phyloP scores from a whole-genome alignment of 306 rosid genomes.

The Calophaca sinica region DNA sequence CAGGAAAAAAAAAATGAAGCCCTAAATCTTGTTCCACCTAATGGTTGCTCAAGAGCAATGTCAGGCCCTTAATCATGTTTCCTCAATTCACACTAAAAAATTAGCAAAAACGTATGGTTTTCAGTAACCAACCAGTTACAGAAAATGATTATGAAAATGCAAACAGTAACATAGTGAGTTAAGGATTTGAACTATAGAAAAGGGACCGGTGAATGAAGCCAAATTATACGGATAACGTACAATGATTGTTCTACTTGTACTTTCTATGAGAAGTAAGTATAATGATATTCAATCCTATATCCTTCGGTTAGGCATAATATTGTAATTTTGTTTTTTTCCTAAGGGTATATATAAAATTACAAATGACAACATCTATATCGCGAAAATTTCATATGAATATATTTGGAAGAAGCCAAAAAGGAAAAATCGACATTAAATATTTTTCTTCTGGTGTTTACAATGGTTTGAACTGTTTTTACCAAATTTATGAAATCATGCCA shows the following conservation, averaged over 20 bases:
- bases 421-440: not conserved
- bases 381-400: not conserved
- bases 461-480: too few relatives aligned
- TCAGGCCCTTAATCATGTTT: not conserved
- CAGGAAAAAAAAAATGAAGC: conserved; percentile 41
- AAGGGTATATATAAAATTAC: not conserved
- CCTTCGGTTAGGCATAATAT: not conserved
- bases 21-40: conserved; percentile 3
- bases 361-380: not conserved
- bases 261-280: not conserved
- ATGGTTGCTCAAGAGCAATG: not conserved
- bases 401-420: conserved; percentile 12
- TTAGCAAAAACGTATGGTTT: not conserved
- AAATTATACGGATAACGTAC: not conserved
- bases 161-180: not conserved
- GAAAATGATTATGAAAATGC: not conserved
- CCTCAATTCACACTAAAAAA: not conserved
- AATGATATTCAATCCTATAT: conserved; percentile 5
- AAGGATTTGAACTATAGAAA: not conserved
- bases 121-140: not conserved
- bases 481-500: conserved; percentile 2
- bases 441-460: not conserved
- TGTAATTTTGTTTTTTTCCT: not conserved
- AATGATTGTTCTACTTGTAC: not conserved
- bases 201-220: not conserved